Percentiles rank a stretch among this genome's conserved stretches.
Conservation (phyloP, 1,139 yeast genomes). For the Saccharomycopsis hybrid region DNA sequence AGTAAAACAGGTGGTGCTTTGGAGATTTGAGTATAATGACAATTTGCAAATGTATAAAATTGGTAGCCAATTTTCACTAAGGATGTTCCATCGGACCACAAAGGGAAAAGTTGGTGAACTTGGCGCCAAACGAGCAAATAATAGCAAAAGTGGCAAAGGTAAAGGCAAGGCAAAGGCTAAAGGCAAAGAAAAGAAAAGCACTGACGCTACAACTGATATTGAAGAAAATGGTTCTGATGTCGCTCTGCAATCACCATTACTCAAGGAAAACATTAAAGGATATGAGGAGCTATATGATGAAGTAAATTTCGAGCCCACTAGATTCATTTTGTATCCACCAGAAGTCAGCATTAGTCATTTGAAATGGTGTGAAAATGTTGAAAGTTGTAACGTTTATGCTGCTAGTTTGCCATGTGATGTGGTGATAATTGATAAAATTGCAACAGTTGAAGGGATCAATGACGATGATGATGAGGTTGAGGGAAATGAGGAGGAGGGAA, state of each 20-base stretch:
- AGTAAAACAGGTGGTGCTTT: slow-evolving; percentile 24
- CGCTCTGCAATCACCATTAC: not conserved
- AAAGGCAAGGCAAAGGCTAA: too few species aligned
- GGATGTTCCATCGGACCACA: too few species aligned
- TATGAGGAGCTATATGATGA: slow-evolving; percentile 7
- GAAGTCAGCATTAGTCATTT: slow-evolving; percentile 47
- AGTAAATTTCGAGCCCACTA: slow-evolving; percentile 26
- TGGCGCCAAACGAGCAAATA: too few species aligned
- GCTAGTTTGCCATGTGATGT: slow-evolving; percentile 66
- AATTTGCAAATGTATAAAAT: slow-evolving; percentile 33
- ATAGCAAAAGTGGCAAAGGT: too few species aligned
- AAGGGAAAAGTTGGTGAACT: too few species aligned
- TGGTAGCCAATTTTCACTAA: not conserved
- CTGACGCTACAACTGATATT: too few species aligned
- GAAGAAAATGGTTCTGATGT: too few species aligned
- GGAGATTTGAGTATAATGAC: slow-evolving; percentile 36
- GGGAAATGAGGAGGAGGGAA: too few species aligned
- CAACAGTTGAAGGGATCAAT: too few species aligned
- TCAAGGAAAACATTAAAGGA: not conserved
- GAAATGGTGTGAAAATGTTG: slow-evolving; percentile 54
- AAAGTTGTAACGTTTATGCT: slow-evolving; percentile 53
- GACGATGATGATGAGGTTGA: too few species aligned
- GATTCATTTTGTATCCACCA: slow-evolving; percentile 42
- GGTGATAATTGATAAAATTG: slow-evolving; percentile 54
- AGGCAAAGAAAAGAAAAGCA: too few species aligned